phyloP scores from a whole-genome alignment of 1,139 yeast species.

The Pneumocystis oryctolagi region DNA sequence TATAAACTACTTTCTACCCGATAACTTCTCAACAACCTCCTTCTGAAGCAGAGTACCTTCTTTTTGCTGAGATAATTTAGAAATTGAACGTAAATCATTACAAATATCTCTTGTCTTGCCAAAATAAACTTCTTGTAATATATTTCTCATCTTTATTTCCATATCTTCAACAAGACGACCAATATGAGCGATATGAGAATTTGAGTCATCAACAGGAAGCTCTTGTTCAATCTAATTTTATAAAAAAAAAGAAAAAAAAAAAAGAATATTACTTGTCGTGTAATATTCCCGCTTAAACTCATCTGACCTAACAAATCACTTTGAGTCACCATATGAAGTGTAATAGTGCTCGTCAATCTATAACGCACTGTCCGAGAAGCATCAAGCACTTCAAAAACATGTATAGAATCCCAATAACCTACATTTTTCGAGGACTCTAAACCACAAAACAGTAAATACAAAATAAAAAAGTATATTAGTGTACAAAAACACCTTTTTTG shows the following conservation, averaged over 20 bases:
- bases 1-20: background rate
- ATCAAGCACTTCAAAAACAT: constrained; percentile 66
- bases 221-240: constrained; percentile 34
- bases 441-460: background rate
- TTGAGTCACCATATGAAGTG: constrained; percentile 44
- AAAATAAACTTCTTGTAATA: constrained; percentile 84
- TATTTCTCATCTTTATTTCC: constrained; percentile 72
- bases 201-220: constrained; percentile 30
- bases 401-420: constrained; percentile 84
- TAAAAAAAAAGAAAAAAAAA: background rate
- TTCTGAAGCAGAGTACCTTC: background rate
- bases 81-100: constrained; percentile 48
- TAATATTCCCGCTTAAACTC: constrained; percentile 65
- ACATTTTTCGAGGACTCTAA: constrained; percentile 16
- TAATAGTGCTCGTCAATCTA: constrained; percentile 75
- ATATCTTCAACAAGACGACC: constrained; percentile 79
- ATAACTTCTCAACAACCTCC: background rate
- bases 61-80: background rate
- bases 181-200: constrained; percentile 65
- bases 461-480: background rate
- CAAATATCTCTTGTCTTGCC: constrained; percentile 84
- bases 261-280: constrained; percentile 39
- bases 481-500: constrained; percentile 40
- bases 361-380: constrained; percentile 41
- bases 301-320: constrained; percentile 27